Evolutionary conservation across 805 yeast genomes (phyloP).

Genomic region (Cyberlindnera maritima): DNA sequence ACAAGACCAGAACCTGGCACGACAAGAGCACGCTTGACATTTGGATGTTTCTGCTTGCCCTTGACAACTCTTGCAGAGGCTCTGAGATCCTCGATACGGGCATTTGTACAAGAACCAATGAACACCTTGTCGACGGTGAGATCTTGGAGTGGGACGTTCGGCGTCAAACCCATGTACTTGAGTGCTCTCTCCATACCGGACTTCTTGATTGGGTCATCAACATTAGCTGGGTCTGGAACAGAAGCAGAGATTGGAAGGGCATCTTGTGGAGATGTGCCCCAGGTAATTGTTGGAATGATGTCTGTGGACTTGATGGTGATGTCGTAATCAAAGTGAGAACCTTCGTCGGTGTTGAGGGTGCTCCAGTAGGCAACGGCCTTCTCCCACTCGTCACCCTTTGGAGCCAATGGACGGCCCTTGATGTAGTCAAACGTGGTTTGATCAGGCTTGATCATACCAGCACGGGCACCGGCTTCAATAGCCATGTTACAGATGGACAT

Average conservation of each 20-base stretch:
- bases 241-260: slow-evolving; percentile 89
- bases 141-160: slow-evolving; percentile 77
- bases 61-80: slow-evolving; percentile 92
- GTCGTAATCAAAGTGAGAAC: slow-evolving; percentile 85
- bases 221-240: slow-evolving; percentile 86
- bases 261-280: slow-evolving; percentile 99
- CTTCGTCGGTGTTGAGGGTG: slow-evolving; percentile 82
- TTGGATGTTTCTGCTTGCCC: slow-evolving; percentile 83
- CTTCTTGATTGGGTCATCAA: slow-evolving; percentile 68
- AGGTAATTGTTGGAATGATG: slow-evolving; percentile 92
- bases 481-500: slow-evolving; percentile 99
- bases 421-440: slow-evolving; percentile 83
- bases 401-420: slow-evolving; percentile 93
- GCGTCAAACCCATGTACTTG: slow-evolving; percentile 83
- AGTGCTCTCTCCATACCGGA: slow-evolving; percentile 90
- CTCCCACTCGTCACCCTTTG: slow-evolving; percentile 92
- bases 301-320: slow-evolving; percentile 79
- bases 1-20: slow-evolving; percentile 98
- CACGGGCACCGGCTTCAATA: slow-evolving; percentile 98
- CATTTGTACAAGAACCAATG: slow-evolving; percentile 97
- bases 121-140: slow-evolving; percentile 88
- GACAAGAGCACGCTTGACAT: slow-evolving; percentile 78
- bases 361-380: slow-evolving; percentile 92
- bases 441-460: slow-evolving; percentile 98
- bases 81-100: slow-evolving; percentile 95